Base-by-base conservation (phyloP, 345 rosid genomes). In the Sisymbrium altissimum region DNA sequence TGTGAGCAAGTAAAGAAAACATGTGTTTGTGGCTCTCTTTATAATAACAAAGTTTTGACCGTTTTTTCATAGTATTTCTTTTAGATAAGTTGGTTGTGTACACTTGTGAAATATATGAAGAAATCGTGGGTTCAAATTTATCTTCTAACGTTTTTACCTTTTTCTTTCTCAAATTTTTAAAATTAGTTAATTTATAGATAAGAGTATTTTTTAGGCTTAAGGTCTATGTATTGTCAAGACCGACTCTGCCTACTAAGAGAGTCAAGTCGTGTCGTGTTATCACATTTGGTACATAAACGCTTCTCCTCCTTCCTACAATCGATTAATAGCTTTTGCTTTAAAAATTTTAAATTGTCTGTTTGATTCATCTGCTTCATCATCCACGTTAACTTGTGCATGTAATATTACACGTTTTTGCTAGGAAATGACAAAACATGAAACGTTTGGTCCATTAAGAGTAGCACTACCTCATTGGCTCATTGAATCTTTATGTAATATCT, bases 221-320 rank as follows among this genome's bases (percentile, higher is more conserved):
- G n/a, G n/a, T n/a, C n/a, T n/a, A n/a, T n/a, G n/a, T n/a, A n/a
- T n/a, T n/a, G n/a, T n/a, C n/a, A n/a, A n/a, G n/a, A 23, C 3
- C 3, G 2, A 76, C 75, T 70, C 80, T 15, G 70, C 64, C 79
- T 54, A 15, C 13, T 25, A 27, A 44, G 78, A 66, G 13, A n/a
- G n/a, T n/a, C n/a, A n/a, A 48, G 62, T 46, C 72, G 76, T 68
- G 61, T 66, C 78, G 69, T 75, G 46, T 52, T 63, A 35, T 66
- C 38, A 43, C 18, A 45, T 59, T 19, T 64, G 17, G 32, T n/a
- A 40, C 70, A 48, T 30, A 3, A 36, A 46, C 23, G 7, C 48
- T 40, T 64, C 43, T 65, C 17, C 29, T 29, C 18, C 7, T 55
- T 40, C 40, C 49, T 23, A 48, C 35, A 23, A 66, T 66, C 38